These are phyloP conservation scores for Phytophthora aleatoria DNA, from an alignment of 352 stramenopile genomes.

Conservation along the genomic window DNA sequence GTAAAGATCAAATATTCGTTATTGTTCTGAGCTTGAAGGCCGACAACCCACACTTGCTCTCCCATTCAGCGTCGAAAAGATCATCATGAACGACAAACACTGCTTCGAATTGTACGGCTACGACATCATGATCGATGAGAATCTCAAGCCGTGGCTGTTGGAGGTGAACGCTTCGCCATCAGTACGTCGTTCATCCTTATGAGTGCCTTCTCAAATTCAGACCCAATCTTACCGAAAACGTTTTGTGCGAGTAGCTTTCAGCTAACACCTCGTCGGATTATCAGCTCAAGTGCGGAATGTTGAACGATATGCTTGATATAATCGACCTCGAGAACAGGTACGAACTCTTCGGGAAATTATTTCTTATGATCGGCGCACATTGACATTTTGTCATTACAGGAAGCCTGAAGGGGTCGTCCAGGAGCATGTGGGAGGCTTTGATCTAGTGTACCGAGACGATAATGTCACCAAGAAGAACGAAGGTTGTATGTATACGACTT, in stretches of 20 bases:
- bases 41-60: neutral
- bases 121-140: conserved; percentile 92
- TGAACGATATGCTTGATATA: conserved; percentile 95
- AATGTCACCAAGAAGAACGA: conserved; percentile 62
- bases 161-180: conserved; percentile 95
- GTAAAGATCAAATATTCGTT: conserved; percentile 19
- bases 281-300: conserved; percentile 93
- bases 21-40: neutral
- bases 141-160: conserved; percentile 91
- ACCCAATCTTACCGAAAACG: neutral
- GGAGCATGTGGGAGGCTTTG: conserved; percentile 75
- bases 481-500: conserved; percentile 76
- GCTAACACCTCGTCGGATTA: conserved; percentile 93
- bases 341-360: conserved; percentile 1
- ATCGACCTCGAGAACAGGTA: conserved; percentile 92
- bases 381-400: conserved; percentile 26
- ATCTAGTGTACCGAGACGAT: conserved; percentile 80
- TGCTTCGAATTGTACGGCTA: conserved; percentile 96
- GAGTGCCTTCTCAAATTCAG: neutral
- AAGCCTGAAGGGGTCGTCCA: conserved; percentile 32
- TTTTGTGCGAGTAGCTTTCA: conserved; percentile 60
- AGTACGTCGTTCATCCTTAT: conserved; percentile 30
- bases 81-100: conserved; percentile 96
- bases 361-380: neutral
- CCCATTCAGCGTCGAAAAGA: conserved; percentile 82